Conservation (phyloP, 139 green algal species). For the Chlorokybus atmophyticus region DNA sequence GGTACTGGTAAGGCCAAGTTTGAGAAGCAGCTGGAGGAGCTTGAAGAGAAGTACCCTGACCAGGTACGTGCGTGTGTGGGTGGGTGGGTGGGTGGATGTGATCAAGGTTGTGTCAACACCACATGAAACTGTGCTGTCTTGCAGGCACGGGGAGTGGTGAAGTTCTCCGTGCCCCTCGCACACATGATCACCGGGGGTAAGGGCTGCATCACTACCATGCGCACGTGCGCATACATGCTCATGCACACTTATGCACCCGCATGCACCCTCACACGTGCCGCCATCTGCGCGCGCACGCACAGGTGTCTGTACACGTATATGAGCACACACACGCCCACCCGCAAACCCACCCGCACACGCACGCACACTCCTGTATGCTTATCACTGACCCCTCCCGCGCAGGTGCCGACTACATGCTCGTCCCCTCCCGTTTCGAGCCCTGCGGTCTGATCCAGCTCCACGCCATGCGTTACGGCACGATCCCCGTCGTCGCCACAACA, state of each 20-base stretch:
- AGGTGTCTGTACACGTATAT: background rate
- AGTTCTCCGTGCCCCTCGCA: conserved; percentile 80
- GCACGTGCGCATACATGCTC: background rate
- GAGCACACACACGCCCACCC: background rate
- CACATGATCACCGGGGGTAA: conserved; percentile 77
- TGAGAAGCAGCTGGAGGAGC: conserved; percentile 57
- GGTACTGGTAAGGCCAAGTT: conserved; percentile 89
- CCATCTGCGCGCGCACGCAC: background rate
- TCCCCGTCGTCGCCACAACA: conserved; percentile 89
- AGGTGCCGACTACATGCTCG: conserved; percentile 91
- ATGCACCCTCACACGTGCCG: background rate
- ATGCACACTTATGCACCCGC: background rate
- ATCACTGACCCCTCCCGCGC: too few relatives aligned
- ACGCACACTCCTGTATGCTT: too few relatives aligned
- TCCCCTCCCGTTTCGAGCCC: conserved; percentile 94
- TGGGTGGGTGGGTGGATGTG: too few relatives aligned
- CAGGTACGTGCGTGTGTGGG: too few relatives aligned
- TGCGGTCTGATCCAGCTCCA: conserved; percentile 96
- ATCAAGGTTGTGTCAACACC: too few relatives aligned
- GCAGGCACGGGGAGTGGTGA: conserved; percentile 72
- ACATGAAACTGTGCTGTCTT: too few relatives aligned
- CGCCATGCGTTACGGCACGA: conserved; percentile 55
- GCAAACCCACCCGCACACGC: too few relatives aligned
- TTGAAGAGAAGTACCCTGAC: conserved; percentile 57
- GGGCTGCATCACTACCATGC: background rate